These are phyloP conservation scores for Brassica cretica DNA, from an alignment of 345 rosid species.

Conservation along the genomic window DNA sequence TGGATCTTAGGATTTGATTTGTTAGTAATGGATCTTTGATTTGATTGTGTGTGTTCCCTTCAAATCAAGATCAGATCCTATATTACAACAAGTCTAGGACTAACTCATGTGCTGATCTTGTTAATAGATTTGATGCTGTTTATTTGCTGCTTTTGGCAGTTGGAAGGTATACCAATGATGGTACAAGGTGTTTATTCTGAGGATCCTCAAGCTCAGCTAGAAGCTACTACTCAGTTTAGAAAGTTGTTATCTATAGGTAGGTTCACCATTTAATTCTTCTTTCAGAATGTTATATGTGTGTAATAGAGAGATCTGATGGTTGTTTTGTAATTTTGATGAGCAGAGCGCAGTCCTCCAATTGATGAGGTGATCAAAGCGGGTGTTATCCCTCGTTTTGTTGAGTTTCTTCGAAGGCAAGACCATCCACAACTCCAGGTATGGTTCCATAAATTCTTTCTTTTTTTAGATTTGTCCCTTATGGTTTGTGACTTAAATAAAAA, in stretches of 20 bases:
- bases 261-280: not conserved
- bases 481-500: not conserved
- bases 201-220: constrained; percentile 62
- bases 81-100: not conserved
- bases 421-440: constrained; percentile 72
- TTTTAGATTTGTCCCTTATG: constrained; percentile 4
- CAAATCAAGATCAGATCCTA: not conserved
- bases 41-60: not conserved
- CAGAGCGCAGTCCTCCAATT: constrained; percentile 90
- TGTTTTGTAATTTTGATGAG: constrained; percentile 18
- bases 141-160: constrained; percentile 39
- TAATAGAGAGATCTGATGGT: constrained; percentile 13
- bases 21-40: constrained; percentile 28
- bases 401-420: constrained; percentile 78
- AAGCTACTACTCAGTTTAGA: constrained; percentile 78
- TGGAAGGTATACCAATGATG: constrained; percentile 74
- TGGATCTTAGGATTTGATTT: constrained; percentile 26
- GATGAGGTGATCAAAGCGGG: constrained; percentile 87
- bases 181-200: constrained; percentile 78
- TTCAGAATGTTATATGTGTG: constrained; percentile 12
- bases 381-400: constrained; percentile 75
- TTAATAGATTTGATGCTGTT: constrained; percentile 1
- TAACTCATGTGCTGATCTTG: not conserved
- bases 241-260: constrained; percentile 79
- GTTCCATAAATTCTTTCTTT: constrained; percentile 11